Percentiles rank a stretch among this genome's conserved stretches.
These are phyloP conservation scores for Elaphomyces granulatus DNA, from an alignment of 495 filamentous ascomycete species.

Conservation along the genomic window DNA sequence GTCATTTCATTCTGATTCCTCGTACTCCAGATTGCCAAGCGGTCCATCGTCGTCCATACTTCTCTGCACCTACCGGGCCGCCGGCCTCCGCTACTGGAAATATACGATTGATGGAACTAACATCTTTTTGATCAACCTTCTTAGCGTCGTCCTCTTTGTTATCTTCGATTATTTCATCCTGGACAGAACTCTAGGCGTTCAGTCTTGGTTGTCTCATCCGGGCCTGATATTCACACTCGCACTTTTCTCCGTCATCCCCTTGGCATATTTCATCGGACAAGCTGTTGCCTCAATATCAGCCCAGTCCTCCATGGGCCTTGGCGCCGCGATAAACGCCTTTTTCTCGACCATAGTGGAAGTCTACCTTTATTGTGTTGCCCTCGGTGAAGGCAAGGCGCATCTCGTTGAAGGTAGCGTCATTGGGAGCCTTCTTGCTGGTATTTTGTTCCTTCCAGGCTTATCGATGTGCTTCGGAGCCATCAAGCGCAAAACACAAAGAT, in stretches of 20 bases:
- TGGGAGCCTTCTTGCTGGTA: conserved; percentile 93
- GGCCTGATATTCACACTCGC: conserved; percentile 76
- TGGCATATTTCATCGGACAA: conserved; percentile 99
- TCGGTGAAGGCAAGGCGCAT: conserved; percentile 82
- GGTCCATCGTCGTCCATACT: conserved; percentile 72
- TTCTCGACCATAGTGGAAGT: conserved; percentile 99
- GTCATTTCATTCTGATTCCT: conserved; percentile 78
- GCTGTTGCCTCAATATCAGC: conserved; percentile 98
- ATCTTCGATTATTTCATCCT: conserved; percentile 86
- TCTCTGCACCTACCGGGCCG: conserved; percentile 92
- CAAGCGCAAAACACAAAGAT: conserved; percentile 95
- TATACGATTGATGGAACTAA: conserved; percentile 98
- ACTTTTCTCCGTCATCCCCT: conserved; percentile 81
- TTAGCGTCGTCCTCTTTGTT: conserved; percentile 77
- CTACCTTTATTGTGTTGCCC: conserved; percentile 90
- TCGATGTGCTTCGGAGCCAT: conserved; percentile 99
- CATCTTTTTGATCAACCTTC: conserved; percentile 95
- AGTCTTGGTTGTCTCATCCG: conserved; percentile 58
- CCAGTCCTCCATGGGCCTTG: conserved; percentile 98
- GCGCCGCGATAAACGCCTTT: conserved; percentile 95
- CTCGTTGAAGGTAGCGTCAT: conserved; percentile 95
- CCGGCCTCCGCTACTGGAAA: conserved; percentile 94
- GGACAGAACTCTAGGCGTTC: conserved; percentile 44
- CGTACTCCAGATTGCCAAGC: conserved; percentile 52
- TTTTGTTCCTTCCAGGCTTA: conserved; percentile 89